These are phyloP conservation scores for Epichloe gansuensis DNA, from an alignment of 2,329 filamentous ascomycete species.

Conservation along the genomic window DNA sequence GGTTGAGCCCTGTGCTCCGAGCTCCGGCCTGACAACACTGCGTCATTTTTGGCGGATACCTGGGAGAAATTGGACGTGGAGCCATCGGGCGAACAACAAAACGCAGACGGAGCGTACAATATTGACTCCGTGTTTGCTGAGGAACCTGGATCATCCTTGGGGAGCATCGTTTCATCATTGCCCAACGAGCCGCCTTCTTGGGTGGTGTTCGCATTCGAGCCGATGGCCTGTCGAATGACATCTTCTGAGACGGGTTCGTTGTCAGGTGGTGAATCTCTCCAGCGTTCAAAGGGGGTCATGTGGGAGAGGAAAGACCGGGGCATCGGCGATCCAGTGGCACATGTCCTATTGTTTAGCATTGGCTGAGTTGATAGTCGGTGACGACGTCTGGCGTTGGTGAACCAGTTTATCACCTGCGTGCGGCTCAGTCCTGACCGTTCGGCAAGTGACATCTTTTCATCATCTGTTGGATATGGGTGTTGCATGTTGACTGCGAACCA, in stretches of 20 bases:
- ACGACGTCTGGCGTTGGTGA: conserved; percentile 37
- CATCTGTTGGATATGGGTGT: conserved; percentile 35
- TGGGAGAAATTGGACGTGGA: conserved; percentile 8
- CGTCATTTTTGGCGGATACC: conserved; percentile 7
- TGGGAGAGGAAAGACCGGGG: conserved; percentile 20
- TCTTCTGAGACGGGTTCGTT: conserved; percentile 29
- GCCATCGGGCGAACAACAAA: conserved; percentile 11
- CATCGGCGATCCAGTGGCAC: conserved; percentile 31
- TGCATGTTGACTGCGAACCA: conserved; percentile 35
- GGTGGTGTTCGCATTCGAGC: background rate
- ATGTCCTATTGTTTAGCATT: conserved; percentile 16
- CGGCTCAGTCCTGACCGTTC: conserved; percentile 32
- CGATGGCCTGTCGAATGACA: conserved; percentile 24
- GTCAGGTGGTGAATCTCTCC: conserved; percentile 29
- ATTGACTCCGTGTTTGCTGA: conserved; percentile 19
- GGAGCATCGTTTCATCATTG: background rate
- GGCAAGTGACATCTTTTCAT: conserved; percentile 29
- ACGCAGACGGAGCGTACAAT: conserved; percentile 11
- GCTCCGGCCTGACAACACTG: conserved; percentile 2
- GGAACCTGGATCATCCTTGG: conserved; percentile 18
- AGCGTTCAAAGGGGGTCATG: conserved; percentile 35
- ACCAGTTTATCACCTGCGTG: conserved; percentile 36
- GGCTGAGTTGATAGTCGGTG: conserved; percentile 25
- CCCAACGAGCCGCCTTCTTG: background rate
- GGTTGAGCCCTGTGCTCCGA: conserved; percentile 1